Conservation (phyloP, 2,329 filamentous ascomycete species). For the Pseudogymnoascus sp. region DNA sequence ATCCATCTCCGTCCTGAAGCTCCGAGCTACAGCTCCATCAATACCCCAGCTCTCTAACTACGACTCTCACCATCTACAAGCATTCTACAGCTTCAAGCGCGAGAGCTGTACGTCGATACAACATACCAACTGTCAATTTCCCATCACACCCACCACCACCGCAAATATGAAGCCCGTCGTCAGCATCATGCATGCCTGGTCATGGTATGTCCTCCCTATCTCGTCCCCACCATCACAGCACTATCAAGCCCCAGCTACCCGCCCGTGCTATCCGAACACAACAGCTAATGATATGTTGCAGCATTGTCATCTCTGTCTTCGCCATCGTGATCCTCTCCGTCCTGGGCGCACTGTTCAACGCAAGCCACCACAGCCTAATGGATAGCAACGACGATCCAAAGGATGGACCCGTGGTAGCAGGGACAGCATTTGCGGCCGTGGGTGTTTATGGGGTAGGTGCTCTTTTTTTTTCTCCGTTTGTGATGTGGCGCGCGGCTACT, state of each 20-base stretch:
- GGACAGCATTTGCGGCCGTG: conserved; percentile 80
- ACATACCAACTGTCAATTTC: neutral
- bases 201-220: conserved; percentile 58
- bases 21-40: neutral
- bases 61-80: neutral
- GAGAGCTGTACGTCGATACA: neutral
- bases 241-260: neutral
- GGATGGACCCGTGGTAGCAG: conserved; percentile 70
- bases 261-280: neutral
- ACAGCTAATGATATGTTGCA: conserved; percentile 14
- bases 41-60: neutral
- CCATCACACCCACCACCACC: neutral
- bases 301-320: conserved; percentile 64
- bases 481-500: neutral
- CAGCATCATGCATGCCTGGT: conserved; percentile 86
- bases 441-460: conserved; percentile 76
- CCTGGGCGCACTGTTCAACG: conserved; percentile 65
- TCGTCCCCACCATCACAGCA: conserved; percentile 11
- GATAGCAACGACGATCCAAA: conserved; percentile 65
- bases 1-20: conserved; percentile 2
- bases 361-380: conserved; percentile 75
- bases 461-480: conserved; percentile 9
- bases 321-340: conserved; percentile 58
- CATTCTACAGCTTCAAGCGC: neutral
- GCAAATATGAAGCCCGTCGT: conserved; percentile 83